Evolutionary conservation across 2,329 filamentous ascomycete species (phyloP).

Genomic region (Aureobasidium sp.): DNA sequence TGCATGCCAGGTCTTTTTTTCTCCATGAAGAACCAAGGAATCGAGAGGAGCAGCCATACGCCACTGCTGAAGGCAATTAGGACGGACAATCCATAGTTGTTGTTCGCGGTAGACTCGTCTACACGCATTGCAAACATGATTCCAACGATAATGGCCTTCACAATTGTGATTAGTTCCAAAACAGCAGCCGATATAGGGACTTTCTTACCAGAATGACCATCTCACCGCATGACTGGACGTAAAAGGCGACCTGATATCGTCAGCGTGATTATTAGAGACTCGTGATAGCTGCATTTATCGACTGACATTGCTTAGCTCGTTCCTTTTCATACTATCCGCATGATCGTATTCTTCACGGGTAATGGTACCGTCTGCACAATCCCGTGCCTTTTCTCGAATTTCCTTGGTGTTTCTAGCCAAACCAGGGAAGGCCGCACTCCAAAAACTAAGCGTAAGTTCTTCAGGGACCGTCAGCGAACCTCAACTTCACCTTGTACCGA

Average conservation of each 20-base stretch:
- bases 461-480: neutral
- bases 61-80: conserved; percentile 59
- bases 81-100: conserved; percentile 60
- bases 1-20: conserved; percentile 56
- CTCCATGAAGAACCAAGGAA: conserved; percentile 62
- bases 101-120: conserved; percentile 51
- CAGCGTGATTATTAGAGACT: neutral
- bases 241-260: conserved; percentile 41
- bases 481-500: neutral
- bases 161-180: neutral
- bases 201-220: conserved; percentile 46
- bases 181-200: neutral
- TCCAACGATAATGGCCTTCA: conserved; percentile 52
- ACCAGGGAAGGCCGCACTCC: conserved; percentile 58
- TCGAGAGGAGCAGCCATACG: conserved; percentile 55
- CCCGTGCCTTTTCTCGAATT: conserved; percentile 44
- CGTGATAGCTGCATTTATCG: neutral
- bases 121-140: conserved; percentile 57
- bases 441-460: conserved; percentile 26
- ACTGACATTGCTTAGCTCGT: conserved; percentile 52
- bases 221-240: conserved; percentile 56
- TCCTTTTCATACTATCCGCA: conserved; percentile 56
- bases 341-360: conserved; percentile 54
- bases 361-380: conserved; percentile 47
- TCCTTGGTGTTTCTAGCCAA: conserved; percentile 49